A percentile compares a stretch with the other conserved stretches of the same genome.
phyloP scores from a whole-genome alignment of 305 asterid genomes.

The Fraxinus paxiana region DNA sequence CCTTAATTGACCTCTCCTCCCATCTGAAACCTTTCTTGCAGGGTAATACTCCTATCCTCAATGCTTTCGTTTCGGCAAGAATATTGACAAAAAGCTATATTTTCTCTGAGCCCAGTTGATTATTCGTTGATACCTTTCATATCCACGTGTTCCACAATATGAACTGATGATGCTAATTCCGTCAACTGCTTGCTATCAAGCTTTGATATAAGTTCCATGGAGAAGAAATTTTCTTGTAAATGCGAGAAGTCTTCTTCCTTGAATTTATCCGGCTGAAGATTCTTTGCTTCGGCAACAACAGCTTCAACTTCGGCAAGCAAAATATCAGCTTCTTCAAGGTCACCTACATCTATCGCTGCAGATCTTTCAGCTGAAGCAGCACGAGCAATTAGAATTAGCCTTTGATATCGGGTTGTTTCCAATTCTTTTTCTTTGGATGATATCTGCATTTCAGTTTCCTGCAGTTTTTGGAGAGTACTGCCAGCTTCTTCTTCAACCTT shows the following conservation, averaged over 20 bases:
- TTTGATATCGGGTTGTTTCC: conserved; percentile 37
- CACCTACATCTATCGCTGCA: conserved; percentile 44
- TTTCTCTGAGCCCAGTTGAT: background rate
- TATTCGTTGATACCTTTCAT: background rate
- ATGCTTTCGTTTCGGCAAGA: background rate
- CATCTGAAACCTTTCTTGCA: background rate
- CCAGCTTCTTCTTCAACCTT: conserved; percentile 38
- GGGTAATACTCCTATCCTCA: background rate
- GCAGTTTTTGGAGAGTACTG: conserved; percentile 27
- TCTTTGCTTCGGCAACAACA: conserved; percentile 40
- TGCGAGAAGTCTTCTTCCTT: conserved; percentile 30
- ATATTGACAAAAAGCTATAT: background rate
- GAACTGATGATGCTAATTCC: conserved; percentile 32
- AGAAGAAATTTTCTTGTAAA: conserved; percentile 30
- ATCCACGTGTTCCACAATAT: background rate
- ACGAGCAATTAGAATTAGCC: conserved; percentile 34
- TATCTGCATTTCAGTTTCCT: conserved; percentile 37
- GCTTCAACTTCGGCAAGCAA: conserved; percentile 41
- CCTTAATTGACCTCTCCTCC: conserved; percentile 5
- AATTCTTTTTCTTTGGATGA: conserved; percentile 33
- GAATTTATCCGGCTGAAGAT: conserved; percentile 26
- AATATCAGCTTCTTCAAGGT: conserved; percentile 41
- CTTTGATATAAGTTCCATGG: conserved; percentile 40
- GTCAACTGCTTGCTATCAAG: conserved; percentile 36
- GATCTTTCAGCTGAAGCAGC: conserved; percentile 41